phyloP scores from a whole-genome alignment of 176 grass and related monocot species.

The Oryza nivara region DNA sequence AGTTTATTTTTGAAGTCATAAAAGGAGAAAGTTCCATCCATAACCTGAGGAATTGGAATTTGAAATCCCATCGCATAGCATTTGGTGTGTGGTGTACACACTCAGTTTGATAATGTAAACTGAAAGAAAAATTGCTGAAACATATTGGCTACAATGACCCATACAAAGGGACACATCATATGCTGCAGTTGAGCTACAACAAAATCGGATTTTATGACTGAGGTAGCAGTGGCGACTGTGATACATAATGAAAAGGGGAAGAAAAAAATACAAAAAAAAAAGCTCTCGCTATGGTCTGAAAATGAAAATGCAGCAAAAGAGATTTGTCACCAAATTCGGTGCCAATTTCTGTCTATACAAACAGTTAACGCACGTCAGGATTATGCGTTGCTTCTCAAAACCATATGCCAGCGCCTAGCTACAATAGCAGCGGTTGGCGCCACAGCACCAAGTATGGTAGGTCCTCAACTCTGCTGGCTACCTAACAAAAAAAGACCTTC shows the following conservation, averaged over 20 bases:
- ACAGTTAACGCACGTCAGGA: constrained; percentile 43
- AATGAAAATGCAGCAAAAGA: constrained; percentile 37
- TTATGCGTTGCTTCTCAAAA: constrained; percentile 33
- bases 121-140: not conserved
- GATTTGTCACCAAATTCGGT: constrained; percentile 34
- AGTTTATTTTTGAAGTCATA: too few relatives aligned
- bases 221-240: constrained; percentile 10
- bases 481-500: constrained; percentile 62
- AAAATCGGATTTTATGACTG: constrained; percentile 13
- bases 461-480: constrained; percentile 59
- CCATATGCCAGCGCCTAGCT: constrained; percentile 44
- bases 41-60: not conserved
- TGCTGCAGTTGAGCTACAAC: not conserved
- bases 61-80: not conserved
- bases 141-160: not conserved
- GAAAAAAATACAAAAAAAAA: constrained; percentile 15
- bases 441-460: constrained; percentile 37
- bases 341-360: constrained; percentile 52
- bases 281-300: not conserved
- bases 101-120: not conserved
- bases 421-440: constrained; percentile 41
- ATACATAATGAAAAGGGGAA: constrained; percentile 15
- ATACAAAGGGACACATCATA: not conserved
- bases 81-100: not conserved
- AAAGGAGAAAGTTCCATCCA: too few relatives aligned